phyloP scores from a whole-genome alignment of 1,284 basidiomycete genomes.

The Calocybe gambosa region DNA sequence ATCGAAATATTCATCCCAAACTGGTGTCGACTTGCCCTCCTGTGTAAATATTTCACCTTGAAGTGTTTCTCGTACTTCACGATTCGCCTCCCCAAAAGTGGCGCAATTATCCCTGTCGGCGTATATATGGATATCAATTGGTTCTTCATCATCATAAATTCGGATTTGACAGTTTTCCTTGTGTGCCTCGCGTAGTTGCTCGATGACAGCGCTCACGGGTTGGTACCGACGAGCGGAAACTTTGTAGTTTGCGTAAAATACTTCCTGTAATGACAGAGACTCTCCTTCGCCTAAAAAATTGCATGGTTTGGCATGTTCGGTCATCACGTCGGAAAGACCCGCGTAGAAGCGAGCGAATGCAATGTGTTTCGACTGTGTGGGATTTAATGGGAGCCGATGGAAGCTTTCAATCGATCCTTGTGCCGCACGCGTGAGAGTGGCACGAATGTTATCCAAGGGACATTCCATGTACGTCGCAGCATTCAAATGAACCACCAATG shows the following conservation, averaged over 20 bases:
- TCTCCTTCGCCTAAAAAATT: slow-evolving; percentile 26
- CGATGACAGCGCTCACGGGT: slow-evolving; percentile 25
- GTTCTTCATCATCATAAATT: slow-evolving; percentile 26
- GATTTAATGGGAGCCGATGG: slow-evolving; percentile 24
- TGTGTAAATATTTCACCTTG: slow-evolving; percentile 30
- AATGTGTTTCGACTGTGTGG: slow-evolving; percentile 21
- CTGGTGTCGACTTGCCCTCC: slow-evolving; percentile 19
- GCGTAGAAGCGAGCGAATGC: slow-evolving; percentile 32
- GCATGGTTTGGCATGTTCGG: slow-evolving; percentile 22
- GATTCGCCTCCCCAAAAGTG: slow-evolving; percentile 30
- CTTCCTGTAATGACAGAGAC: slow-evolving; percentile 25
- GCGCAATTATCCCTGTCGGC: slow-evolving; percentile 28
- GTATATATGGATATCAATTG: slow-evolving; percentile 34
- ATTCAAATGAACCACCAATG: slow-evolving; percentile 24
- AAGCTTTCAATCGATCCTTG: slow-evolving; percentile 28
- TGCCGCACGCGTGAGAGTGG: slow-evolving; percentile 18
- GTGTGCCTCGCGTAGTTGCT: slow-evolving; percentile 20
- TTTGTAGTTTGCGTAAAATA: slow-evolving; percentile 26
- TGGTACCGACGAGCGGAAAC: slow-evolving; percentile 20
- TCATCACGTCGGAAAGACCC: slow-evolving; percentile 20
- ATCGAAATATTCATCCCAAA: slow-evolving; percentile 46
- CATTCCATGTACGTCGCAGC: slow-evolving; percentile 27
- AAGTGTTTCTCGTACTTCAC: slow-evolving; percentile 29
- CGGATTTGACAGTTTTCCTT: slow-evolving; percentile 26
- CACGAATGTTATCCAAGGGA: slow-evolving; percentile 24